phyloP scores from a whole-genome alignment of 805 yeast species.

The Babjeviella inositovora region DNA sequence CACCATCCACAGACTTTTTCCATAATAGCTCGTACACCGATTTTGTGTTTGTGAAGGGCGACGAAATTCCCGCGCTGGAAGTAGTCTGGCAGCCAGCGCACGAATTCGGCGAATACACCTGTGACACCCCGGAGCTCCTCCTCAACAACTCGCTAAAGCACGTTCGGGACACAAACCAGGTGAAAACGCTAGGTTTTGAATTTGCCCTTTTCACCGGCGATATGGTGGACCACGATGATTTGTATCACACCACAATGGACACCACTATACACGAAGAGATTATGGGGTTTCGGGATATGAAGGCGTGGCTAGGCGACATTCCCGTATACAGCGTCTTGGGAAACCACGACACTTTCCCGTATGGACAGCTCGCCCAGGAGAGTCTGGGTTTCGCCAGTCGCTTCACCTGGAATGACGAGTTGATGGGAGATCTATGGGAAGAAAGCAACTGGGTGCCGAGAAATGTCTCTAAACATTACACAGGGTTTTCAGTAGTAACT shows the following conservation, averaged over 20 bases:
- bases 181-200: slow-evolving; percentile 6
- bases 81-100: slow-evolving; percentile 15
- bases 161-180: slow-evolving; percentile 2
- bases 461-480: slow-evolving; percentile 12
- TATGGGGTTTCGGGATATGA: slow-evolving; percentile 13
- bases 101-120: slow-evolving; percentile 19
- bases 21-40: slow-evolving; percentile 14
- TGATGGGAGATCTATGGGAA: slow-evolving; percentile 1
- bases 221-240: slow-evolving; percentile 21
- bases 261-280: slow-evolving; percentile 17
- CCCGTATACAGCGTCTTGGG: slow-evolving; percentile 21
- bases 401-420: slow-evolving; percentile 3
- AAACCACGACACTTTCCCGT: slow-evolving; percentile 26
- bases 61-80: slow-evolving; percentile 12
- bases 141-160: slow-evolving; percentile 17
- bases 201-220: slow-evolving; percentile 26
- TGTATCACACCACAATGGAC: slow-evolving; percentile 4
- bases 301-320: slow-evolving; percentile 12
- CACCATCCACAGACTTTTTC: slow-evolving; percentile 6
- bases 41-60: slow-evolving; percentile 11
- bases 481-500: slow-evolving; percentile 19
- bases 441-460: slow-evolving; percentile 2
- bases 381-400: slow-evolving; percentile 1
- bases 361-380: slow-evolving; percentile 19
- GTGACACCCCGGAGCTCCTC: slow-evolving; percentile 22